Base-by-base conservation (phyloP, 768 basidiomycete species). In the Pleurotus citrinopileatus region DNA sequence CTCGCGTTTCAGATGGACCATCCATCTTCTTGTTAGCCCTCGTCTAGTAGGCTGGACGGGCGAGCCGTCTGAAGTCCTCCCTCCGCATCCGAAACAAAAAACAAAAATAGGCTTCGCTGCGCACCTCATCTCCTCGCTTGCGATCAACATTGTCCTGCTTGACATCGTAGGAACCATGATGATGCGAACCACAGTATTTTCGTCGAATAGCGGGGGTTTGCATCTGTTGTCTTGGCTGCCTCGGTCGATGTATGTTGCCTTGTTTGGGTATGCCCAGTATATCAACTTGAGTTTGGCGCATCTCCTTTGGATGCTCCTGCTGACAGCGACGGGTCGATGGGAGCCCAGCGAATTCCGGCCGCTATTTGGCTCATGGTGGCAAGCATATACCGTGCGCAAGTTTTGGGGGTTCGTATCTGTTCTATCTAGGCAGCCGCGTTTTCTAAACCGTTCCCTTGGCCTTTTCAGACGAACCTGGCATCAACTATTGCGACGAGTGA, bases 281-380 rank as follows among this genome's bases (percentile, higher is more conserved):
- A 17, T 26, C 26, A 15, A 25, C 22, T 29, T 57, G 12, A 51
- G 29, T 23, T 13, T 47, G 9, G 12, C 38, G 32, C 37, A 58
- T 29, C 15, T 38, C 32, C 26, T 67, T 32, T 8, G 57, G 42
- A 65, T 66, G 54, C 47, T 61, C 13, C 19, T 67, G 5, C 48
- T 56, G 9, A 69, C 72, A 8, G 60, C 58, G 8, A 4, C 57
- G 1, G 62, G 68, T 0, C 37, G 65, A 5, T 65, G 65, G n/a
- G 42, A 67, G n/a, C 71, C 73, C 0, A 56, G 60, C 19, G 66
- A 69, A 26, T 79, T 76, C 75, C 73, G 74, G 1, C 64, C 63
- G 19, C 19, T 73, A 7, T 77, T 71, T 52, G 73, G 73, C 0
- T 51, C 50, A 6, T 61, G 58, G 48, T 42, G 48, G 7, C 67